Evolutionary conservation across 148 eudicot genomes (phyloP).

Genomic region (Vaccinium corymbosum): DNA sequence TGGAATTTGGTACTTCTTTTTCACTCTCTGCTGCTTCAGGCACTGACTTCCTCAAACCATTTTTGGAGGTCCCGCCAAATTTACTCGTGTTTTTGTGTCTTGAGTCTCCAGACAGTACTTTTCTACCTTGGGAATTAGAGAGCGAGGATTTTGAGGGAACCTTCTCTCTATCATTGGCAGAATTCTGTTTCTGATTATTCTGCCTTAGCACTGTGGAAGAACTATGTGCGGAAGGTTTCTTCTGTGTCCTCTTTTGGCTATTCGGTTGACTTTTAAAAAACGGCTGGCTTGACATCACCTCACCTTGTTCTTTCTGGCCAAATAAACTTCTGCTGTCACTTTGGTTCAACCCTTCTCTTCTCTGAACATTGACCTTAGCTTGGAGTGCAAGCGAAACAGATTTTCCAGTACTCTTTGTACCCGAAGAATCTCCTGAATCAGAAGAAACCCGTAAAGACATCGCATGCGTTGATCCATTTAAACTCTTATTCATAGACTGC

Average conservation of each 20-base stretch:
- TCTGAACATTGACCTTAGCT: slow-evolving; percentile 94
- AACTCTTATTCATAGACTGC: slow-evolving; percentile 58
- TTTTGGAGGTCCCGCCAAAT: slow-evolving; percentile 35
- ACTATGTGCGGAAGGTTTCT: slow-evolving; percentile 41
- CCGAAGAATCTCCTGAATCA: slow-evolving; percentile 46
- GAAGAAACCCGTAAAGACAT: slow-evolving; percentile 28
- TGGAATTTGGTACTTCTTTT: slow-evolving; percentile 39
- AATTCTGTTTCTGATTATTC: slow-evolving; percentile 91
- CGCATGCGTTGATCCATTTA: slow-evolving; percentile 44
- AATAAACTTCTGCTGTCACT: slow-evolving; percentile 30
- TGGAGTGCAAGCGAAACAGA: slow-evolving; percentile 88
- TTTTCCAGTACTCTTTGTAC: slow-evolving; percentile 49
- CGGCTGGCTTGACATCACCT: slow-evolving; percentile 30
- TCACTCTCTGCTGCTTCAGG: slow-evolving; percentile 47
- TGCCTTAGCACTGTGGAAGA: slow-evolving; percentile 50
- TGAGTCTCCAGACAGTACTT: slow-evolving; percentile 32
- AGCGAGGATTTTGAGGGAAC: slow-evolving; percentile 39
- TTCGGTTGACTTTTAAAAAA: slow-evolving; percentile 44
- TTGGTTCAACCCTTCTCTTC: slow-evolving; percentile 56
- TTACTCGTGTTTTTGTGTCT: slow-evolving; percentile 35
- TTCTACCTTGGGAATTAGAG: slow-evolving; percentile 44
- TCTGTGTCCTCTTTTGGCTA: slow-evolving; percentile 37
- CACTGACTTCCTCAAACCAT: slow-evolving; percentile 54
- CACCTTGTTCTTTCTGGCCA: slow-evolving; percentile 45
- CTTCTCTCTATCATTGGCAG: slow-evolving; percentile 46